Base-by-base conservation (phyloP, 306 rosid species). In the Glycine tomentella region DNA sequence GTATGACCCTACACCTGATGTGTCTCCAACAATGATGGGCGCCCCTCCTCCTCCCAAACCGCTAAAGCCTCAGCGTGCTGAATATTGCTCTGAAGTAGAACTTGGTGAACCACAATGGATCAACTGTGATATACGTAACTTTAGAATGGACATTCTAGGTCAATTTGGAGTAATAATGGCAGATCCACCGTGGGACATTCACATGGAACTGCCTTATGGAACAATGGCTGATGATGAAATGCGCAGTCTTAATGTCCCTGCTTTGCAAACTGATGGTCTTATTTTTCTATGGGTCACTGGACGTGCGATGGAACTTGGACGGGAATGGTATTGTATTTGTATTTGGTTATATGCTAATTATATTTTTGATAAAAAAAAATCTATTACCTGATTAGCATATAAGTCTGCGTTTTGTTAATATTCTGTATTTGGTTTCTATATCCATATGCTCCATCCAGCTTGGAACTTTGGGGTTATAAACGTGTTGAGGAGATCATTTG, bases 121-220 rank as follows among this genome's bases (percentile, higher is more conserved):
- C 80, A 96, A 96, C 79, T 96, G 99, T 72, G 99, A 96, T 74
- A 96, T 96, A 79, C 99, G 98, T 69, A 84, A 82, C 63, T 96
- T 96, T 74, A 92, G 98, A 87, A 96, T 96, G 99, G 99, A 96
- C 81, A 96, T 96, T 80, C 84, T 96, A 81, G 98, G 99, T 80
- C 91, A 96, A 77, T 96, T 96, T 83, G 99, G 99, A 67, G 99
- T 96, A 52, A 96, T 93, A 77, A 96, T 96, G 99, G 98, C 98
- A n/a, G 98, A 96, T 79, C 99, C 99, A 66, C 99, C 99, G 0
- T 96, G 99, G 99, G 99, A 96, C 82, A 93, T 96, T 84, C 99
- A 96, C 86, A 96, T 96, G 99, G 98, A 96, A 79, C 82, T 96
- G 82, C 99, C 98, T 15, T 96, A 96, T 72, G 99, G 99, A 78